Conservation (phyloP, 2,329 filamentous ascomycete genomes). For the Thielaviopsis ethacetica region DNA sequence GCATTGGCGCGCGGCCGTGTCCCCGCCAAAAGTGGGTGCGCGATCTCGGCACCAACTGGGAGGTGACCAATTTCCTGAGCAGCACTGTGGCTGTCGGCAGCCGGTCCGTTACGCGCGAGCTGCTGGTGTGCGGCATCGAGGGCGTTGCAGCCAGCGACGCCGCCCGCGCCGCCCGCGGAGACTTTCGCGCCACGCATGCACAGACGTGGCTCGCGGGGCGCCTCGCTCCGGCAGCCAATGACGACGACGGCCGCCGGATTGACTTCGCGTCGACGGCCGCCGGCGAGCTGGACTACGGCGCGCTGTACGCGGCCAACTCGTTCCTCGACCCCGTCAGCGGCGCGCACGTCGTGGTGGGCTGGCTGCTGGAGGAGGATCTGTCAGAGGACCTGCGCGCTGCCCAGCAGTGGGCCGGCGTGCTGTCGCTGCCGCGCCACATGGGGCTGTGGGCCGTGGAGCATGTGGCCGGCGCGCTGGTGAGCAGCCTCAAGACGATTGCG, state of each 20-base stretch:
- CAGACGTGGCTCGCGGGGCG: background rate
- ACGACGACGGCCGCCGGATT: background rate
- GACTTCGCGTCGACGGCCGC: background rate
- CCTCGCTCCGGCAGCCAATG: background rate
- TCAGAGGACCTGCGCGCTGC: background rate
- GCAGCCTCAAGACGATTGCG: background rate
- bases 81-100: background rate
- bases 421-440: background rate
- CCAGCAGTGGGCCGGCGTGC: background rate
- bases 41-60: slow-evolving; percentile 1
- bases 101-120: background rate
- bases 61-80: slow-evolving; percentile 1
- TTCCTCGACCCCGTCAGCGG: background rate
- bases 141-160: background rate
- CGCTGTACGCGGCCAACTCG: background rate
- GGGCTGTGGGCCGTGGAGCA: background rate
- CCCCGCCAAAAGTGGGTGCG: background rate
- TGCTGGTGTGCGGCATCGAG: background rate
- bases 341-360: background rate
- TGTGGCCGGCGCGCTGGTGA: background rate
- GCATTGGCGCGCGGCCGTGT: background rate
- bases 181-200: background rate
- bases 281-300: background rate
- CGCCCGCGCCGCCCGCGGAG: background rate
- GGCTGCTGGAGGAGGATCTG: slow-evolving; percentile 1